Evolutionary conservation across 2,329 filamentous ascomycete species (phyloP).

Genomic region (Aspergillus latus): DNA sequence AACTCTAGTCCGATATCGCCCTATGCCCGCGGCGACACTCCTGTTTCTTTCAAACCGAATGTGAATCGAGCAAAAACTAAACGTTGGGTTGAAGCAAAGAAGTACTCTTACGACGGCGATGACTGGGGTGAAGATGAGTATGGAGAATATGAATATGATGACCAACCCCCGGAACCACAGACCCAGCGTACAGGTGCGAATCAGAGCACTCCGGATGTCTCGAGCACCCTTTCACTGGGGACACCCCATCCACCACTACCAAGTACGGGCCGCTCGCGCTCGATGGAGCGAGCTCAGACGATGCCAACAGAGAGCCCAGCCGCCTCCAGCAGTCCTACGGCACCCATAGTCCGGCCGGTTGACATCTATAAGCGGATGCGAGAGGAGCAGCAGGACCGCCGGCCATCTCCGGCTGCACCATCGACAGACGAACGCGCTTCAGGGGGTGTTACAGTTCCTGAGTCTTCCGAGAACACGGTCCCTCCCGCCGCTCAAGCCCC

Average conservation of each 20-base stretch:
- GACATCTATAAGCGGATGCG: slow-evolving; percentile 74
- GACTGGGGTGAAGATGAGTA: slow-evolving; percentile 77
- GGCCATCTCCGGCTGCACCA: slow-evolving; percentile 31
- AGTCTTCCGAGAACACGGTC: slow-evolving; percentile 1
- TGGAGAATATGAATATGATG: slow-evolving; percentile 63
- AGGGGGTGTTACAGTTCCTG: slow-evolving; percentile 1
- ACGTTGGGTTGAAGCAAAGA: slow-evolving; percentile 92
- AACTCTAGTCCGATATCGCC: slow-evolving; percentile 30
- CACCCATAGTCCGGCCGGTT: slow-evolving; percentile 68
- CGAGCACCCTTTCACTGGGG: slow-evolving; percentile 14
- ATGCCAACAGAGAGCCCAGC: slow-evolving; percentile 20
- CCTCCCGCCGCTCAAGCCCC: slow-evolving; percentile 7
- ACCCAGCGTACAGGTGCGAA: slow-evolving; percentile 26
- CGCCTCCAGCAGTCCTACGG: slow-evolving; percentile 45
- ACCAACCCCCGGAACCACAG: slow-evolving; percentile 51
- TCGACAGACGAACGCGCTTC: slow-evolving; percentile 1
- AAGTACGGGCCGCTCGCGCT: slow-evolving; percentile 40
- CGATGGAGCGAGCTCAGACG: slow-evolving; percentile 36
- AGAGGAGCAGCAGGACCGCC: slow-evolving; percentile 58
- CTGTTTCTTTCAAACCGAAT: slow-evolving; percentile 73
- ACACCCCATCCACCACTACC: slow-evolving; percentile 18
- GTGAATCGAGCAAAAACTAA: slow-evolving; percentile 86
- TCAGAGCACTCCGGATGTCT: slow-evolving; percentile 28
- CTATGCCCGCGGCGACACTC: slow-evolving; percentile 36
- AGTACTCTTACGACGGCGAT: slow-evolving; percentile 83